Conservation (phyloP, 2,329 filamentous ascomycete species). For the Cladosporium oxysporum region DNA sequence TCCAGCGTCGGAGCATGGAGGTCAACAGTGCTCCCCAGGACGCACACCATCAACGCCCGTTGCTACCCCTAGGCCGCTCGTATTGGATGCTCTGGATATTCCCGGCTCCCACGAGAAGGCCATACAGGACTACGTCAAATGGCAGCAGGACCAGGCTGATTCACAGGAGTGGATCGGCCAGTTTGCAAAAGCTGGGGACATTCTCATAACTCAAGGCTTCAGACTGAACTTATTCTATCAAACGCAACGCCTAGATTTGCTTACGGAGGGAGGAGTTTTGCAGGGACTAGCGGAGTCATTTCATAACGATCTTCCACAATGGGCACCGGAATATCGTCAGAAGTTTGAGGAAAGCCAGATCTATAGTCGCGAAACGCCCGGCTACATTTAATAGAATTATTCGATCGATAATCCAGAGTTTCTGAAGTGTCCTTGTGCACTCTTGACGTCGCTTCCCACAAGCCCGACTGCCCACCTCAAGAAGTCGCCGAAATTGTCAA, state of each 20-base stretch:
- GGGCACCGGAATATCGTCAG: constrained; percentile 2
- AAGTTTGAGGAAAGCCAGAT: neutral
- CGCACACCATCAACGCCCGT: no score
- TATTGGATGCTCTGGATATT: constrained; percentile 1
- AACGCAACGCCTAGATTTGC: constrained; percentile 4
- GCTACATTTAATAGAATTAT: neutral
- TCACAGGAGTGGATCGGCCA: constrained; percentile 13
- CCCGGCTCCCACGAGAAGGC: constrained; percentile 4
- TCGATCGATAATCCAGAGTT: constrained; percentile 19
- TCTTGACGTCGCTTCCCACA: no score
- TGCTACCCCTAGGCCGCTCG: no score
- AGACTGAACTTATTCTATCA: constrained; percentile 10
- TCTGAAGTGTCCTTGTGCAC: constrained; percentile 21
- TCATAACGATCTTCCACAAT: constrained; percentile 5
- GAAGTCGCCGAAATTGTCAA: constrained; percentile 20
- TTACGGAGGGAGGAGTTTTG: neutral
- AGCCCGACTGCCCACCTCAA: constrained; percentile 15
- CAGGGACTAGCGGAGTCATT: constrained; percentile 4
- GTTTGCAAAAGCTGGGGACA: constrained; percentile 13
- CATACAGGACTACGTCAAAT: constrained; percentile 5
- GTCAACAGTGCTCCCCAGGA: no score
- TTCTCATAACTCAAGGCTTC: constrained; percentile 4
- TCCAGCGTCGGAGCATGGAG: neutral
- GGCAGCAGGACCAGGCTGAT: constrained; percentile 8
- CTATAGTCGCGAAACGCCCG: constrained; percentile 2